phyloP scores from a whole-genome alignment of 2,329 filamentous ascomycete species.

The Teratosphaeriaceae sp. region DNA sequence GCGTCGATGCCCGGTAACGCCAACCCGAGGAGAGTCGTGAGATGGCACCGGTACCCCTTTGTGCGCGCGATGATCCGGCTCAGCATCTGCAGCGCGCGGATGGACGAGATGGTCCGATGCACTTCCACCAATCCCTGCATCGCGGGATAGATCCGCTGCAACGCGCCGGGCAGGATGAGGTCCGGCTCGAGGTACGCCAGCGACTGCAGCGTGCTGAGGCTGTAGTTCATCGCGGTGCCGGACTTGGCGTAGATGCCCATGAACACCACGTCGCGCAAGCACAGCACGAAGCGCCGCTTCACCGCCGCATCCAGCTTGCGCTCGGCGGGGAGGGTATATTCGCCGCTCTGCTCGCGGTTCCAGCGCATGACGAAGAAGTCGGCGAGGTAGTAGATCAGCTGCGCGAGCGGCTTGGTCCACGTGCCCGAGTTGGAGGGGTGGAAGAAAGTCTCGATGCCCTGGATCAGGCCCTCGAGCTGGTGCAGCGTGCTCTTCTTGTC shows the following conservation, averaged over 20 bases:
- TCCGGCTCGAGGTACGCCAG: slow-evolving; percentile 86
- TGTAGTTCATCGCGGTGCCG: slow-evolving; percentile 83
- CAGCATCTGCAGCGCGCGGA: slow-evolving; percentile 86
- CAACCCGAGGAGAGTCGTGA: slow-evolving; percentile 87
- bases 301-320: slow-evolving; percentile 73
- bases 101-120: slow-evolving; percentile 87
- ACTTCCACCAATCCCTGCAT: slow-evolving; percentile 96
- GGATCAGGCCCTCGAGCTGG: slow-evolving; percentile 82
- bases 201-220: slow-evolving; percentile 81
- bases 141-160: slow-evolving; percentile 95
- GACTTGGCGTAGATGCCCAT: slow-evolving; percentile 99
- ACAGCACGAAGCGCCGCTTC: slow-evolving; percentile 82
- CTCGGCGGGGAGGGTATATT: slow-evolving; percentile 77
- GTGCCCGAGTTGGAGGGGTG: slow-evolving; percentile 91
- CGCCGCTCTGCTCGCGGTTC: slow-evolving; percentile 90
- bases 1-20: slow-evolving; percentile 94
- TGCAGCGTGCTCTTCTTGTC: slow-evolving; percentile 64
- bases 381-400: slow-evolving; percentile 84
- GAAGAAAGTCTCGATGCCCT: slow-evolving; percentile 97
- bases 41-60: slow-evolving; percentile 94
- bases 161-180: slow-evolving; percentile 81
- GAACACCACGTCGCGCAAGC: slow-evolving; percentile 86
- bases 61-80: slow-evolving; percentile 85
- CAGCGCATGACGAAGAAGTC: slow-evolving; percentile 97
- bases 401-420: slow-evolving; percentile 86